Evolutionary conservation across 192 early-diverging fungal genomes (phyloP).

Genomic region (Neocallimastix lanati): DNA sequence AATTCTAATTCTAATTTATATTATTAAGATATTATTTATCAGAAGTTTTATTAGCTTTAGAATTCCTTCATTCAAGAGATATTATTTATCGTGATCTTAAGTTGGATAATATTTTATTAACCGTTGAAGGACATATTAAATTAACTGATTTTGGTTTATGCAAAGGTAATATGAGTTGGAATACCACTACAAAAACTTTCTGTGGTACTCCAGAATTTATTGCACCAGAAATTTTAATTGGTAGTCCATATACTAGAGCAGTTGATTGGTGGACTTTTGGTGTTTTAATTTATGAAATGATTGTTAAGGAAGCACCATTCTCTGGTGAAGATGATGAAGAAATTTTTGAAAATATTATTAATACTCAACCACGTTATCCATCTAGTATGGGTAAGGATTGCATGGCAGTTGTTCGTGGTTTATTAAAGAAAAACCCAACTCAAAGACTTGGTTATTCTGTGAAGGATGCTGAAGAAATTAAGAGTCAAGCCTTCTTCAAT

Average conservation of each 20-base stretch:
- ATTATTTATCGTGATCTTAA: too few relatives aligned
- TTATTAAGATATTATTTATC: constrained; percentile 95
- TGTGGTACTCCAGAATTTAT: constrained; percentile 98
- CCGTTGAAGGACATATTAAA: constrained; percentile 83
- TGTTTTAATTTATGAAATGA: constrained; percentile 78
- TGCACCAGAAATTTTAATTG: constrained; percentile 92
- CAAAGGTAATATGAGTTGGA: constrained; percentile 82
- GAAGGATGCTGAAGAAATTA: neutral
- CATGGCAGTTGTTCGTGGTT: constrained; percentile 58
- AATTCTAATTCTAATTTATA: too few relatives aligned
- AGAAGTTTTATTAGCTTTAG: constrained; percentile 81
- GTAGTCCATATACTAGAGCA: constrained; percentile 83
- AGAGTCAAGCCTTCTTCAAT: constrained; percentile 56
- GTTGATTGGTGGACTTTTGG: constrained; percentile 99
- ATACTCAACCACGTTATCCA: constrained; percentile 86
- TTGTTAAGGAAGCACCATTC: constrained; percentile 45
- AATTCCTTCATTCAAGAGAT: constrained; percentile 85
- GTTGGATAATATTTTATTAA: too few relatives aligned
- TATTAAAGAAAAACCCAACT: neutral
- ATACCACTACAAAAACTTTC: constrained; percentile 81
- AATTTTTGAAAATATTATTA: constrained; percentile 92
- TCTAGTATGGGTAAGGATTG: constrained; percentile 87
- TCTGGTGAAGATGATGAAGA: constrained; percentile 90
- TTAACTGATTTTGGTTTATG: constrained; percentile 98
- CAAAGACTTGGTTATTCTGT: neutral